Conservation (phyloP, 2,329 filamentous ascomycete genomes). For the Calonectria montana region DNA sequence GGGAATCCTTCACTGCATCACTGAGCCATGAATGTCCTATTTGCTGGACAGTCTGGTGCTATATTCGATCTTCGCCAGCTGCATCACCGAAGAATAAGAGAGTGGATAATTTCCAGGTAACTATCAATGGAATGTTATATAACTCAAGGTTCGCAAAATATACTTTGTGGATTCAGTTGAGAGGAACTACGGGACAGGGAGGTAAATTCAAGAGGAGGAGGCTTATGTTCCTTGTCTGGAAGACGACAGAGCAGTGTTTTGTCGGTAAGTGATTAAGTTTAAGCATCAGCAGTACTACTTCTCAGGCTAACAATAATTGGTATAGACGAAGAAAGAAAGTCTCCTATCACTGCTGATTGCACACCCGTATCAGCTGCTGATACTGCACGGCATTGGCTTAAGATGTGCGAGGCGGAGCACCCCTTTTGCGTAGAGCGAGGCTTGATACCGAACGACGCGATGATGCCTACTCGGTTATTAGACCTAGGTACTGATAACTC, state of each 20-base stretch:
- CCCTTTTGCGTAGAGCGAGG: not conserved
- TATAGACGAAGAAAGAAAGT: not conserved
- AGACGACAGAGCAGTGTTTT: not conserved
- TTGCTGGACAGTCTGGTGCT: not conserved
- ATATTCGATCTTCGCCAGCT: not conserved
- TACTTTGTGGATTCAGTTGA: not conserved
- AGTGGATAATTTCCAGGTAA: not conserved
- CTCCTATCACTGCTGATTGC: not conserved
- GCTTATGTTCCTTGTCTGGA: not conserved
- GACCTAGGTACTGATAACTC: not conserved
- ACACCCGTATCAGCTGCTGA: not conserved
- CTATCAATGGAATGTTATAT: not conserved
- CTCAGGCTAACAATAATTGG: not conserved
- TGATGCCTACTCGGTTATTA: not conserved
- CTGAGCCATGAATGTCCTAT: not conserved
- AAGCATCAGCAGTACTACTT: not conserved
- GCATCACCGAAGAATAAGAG: not conserved
- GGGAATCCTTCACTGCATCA: not conserved
- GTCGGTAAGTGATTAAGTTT: not conserved
- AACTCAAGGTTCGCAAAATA: not conserved
- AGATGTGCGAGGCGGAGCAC: not conserved
- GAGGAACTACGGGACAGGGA: not conserved
- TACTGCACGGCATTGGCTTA: not conserved
- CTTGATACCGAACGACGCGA: not conserved
- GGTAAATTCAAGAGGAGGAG: not conserved